Conservation (phyloP, 352 stramenopile genomes). For the Globisporangium recalcitrans region DNA sequence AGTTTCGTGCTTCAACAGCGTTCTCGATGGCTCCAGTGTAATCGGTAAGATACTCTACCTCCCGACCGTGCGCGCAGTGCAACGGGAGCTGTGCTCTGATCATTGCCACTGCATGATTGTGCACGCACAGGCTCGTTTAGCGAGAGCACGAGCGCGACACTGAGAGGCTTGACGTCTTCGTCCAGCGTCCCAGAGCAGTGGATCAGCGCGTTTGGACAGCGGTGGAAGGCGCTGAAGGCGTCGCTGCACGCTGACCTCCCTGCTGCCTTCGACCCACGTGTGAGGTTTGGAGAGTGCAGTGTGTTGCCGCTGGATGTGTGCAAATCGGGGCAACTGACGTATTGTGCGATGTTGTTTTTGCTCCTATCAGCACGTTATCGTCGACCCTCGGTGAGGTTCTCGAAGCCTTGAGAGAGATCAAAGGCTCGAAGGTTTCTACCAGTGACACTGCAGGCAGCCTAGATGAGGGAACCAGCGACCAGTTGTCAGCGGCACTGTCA, state of each 20-base stretch:
- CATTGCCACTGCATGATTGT: no score
- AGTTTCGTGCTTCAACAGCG: neutral
- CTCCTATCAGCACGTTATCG: neutral
- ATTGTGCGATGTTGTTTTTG: neutral
- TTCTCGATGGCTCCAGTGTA: slow-evolving; percentile 14
- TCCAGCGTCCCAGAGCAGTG: slow-evolving; percentile 16
- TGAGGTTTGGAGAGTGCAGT: slow-evolving; percentile 9
- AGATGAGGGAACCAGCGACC: neutral
- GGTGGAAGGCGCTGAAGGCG: slow-evolving; percentile 39
- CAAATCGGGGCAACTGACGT: neutral
- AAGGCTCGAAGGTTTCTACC: slow-evolving; percentile 6
- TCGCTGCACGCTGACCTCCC: slow-evolving; percentile 39
- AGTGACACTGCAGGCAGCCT: neutral
- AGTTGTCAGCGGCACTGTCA: slow-evolving; percentile 9
- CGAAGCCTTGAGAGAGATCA: slow-evolving; percentile 12
- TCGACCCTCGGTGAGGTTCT: slow-evolving; percentile 10
- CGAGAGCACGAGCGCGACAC: slow-evolving; percentile 29
- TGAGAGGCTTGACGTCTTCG: slow-evolving; percentile 29
- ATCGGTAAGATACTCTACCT: slow-evolving; percentile 8
- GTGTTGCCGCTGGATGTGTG: no score
- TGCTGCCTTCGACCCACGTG: slow-evolving; percentile 30
- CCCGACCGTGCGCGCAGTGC: neutral
- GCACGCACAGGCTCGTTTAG: slow-evolving; percentile 23
- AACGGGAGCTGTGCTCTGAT: neutral
- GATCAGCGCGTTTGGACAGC: slow-evolving; percentile 25